Percentiles rank a stretch among this genome's conserved stretches.
These are phyloP conservation scores for Arbutus unedo DNA, from an alignment of 148 eudicot genomes.

Conservation along the genomic window DNA sequence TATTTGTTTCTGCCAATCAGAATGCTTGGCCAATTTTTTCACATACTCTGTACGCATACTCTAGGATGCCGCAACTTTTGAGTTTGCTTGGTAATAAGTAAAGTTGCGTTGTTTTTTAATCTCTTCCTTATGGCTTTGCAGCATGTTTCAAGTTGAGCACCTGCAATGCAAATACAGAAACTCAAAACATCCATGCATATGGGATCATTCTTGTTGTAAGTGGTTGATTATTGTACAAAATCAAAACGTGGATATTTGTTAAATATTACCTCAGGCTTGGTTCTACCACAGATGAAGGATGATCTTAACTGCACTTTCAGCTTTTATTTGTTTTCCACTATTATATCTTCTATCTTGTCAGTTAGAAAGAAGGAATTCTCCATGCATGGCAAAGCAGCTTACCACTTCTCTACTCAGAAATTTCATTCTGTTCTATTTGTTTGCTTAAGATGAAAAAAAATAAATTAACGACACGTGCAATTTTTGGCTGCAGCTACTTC, in stretches of 20 bases:
- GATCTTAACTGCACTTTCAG: neutral
- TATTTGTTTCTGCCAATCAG: neutral
- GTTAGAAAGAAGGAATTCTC: too few relatives aligned
- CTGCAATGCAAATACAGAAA: slow-evolving; percentile 59
- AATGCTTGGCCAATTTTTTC: neutral
- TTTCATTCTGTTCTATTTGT: too few relatives aligned
- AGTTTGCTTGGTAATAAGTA: slow-evolving; percentile 9
- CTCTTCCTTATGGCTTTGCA: slow-evolving; percentile 32
- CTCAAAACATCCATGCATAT: slow-evolving; percentile 71
- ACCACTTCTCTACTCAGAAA: too few relatives aligned
- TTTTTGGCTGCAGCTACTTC: too few relatives aligned
- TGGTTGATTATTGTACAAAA: slow-evolving; percentile 1
- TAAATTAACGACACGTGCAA: too few relatives aligned
- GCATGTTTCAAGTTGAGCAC: slow-evolving; percentile 77
- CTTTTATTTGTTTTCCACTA: too few relatives aligned
- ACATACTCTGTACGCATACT: neutral
- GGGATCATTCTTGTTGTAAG: slow-evolving; percentile 84
- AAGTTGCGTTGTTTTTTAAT: slow-evolving; percentile 8
- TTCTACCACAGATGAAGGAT: neutral
- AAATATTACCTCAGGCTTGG: neutral
- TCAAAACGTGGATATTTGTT: neutral
- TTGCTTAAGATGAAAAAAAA: too few relatives aligned
- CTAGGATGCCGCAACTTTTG: neutral
- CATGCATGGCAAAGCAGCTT: too few relatives aligned
- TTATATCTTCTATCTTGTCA: too few relatives aligned